Evolutionary conservation across 306 rosid genomes (phyloP), one percentile per base, ranked within the genome.

Genomic region (Begonia fuchsioides): DNA sequence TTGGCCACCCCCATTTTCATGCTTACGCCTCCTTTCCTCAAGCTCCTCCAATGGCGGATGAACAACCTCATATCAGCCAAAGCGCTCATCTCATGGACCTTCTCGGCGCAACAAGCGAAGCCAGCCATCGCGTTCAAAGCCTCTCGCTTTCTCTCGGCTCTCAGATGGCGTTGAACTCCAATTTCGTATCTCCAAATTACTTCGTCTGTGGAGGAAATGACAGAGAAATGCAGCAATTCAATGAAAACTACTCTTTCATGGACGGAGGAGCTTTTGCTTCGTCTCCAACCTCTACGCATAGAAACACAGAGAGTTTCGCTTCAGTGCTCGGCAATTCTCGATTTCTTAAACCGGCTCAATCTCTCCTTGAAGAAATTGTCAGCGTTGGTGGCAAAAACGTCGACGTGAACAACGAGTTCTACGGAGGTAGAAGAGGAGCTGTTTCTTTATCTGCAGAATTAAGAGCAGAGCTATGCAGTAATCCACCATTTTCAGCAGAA

Each of bases 131-230:
- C 19, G 54, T 68, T 10, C 90, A 72, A 41, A 71, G 82, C 12
- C 74, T 80, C 11, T 81, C 95, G 2, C 79, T 85, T n/a, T 85
- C 95, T 54, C 76, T 85, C 56, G 77, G 83, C 44, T 75, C 95
- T 61, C 82, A 75, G 50, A 59, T 80, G 35, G 35, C 35, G 35
- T 72, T 77, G 3, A 73, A 65, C 60, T 66, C 59, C 3, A 71
- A 49, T 62, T 72, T 76, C 68, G 53, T 73, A 16, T 66, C 19
- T 69, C 75, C 74, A 38, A 71, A 43, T 57, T 71, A 71, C 73
- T 68, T 79, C 43, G 53, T 26, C 35, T 35, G 61, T n/a, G 67
- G 67, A 44, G 75, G 68, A 44, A 74, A 75, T 43, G 35, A 5
- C 35, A 26, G 35, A 26, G 35, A 26, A 26, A 26, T 26, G 70